Evolutionary conservation across 106 monocot species (phyloP), one percentile per base, ranked within the genome.

Genomic region (Chionographis japonica): DNA sequence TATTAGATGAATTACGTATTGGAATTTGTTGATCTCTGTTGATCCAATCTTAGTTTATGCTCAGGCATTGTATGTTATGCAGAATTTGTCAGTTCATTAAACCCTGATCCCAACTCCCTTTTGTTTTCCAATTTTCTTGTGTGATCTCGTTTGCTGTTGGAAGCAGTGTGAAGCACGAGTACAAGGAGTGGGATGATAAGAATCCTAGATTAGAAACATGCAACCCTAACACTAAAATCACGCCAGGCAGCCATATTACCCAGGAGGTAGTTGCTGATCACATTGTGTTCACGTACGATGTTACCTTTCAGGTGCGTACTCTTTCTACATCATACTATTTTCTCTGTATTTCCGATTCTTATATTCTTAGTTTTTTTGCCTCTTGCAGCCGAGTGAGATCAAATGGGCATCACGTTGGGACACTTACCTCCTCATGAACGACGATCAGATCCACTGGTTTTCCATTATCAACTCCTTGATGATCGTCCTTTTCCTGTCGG

Each of bases 231-330:
- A 52, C 70, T 13, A 85, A 85, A 70, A 40, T 80, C 50, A 50
- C 70, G 61, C 62, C 70, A 7, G 63, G 54, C 13, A 56, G 36
- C 56, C 50, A 73, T n/a, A 16, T 52, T 40, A 69, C 60, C 11
- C 80, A 80, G 63, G 80, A 85, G 53, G 77, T 85, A 3, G 80
- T 65, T 14, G 69, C 52, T 40, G 74, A 70, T 55, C 57, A 67
- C 15, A 15, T 85, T 67, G 70, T 85, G 4, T 85, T 85, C 77
- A 77, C 77, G 6, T 85, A 80, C 54, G 77, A 80, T 67, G 80
- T 85, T 53, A 61, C 60, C 41, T 85, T 85, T 40, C 51, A 62
- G 80, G 85, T 85, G 41, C 9, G 73, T 55, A 37, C 7, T 51
- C 14, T 56, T 68, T 14, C 12, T 4, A n/a, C 18, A 52, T 35